phyloP scores from a whole-genome alignment of 2,329 filamentous ascomycete genomes.

The Claviceps africana region DNA sequence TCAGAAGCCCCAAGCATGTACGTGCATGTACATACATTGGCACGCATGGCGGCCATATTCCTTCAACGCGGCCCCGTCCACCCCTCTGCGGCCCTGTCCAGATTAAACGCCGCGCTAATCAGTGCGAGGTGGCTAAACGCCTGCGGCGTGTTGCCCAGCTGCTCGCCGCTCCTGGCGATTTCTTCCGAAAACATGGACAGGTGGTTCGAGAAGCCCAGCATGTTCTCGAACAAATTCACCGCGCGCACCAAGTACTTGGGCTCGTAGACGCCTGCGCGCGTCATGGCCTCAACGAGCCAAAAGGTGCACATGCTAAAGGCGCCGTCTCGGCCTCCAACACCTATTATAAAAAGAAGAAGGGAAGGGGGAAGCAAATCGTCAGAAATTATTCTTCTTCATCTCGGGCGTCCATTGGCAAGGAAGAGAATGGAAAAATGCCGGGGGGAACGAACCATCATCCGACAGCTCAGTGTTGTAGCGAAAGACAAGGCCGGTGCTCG shows the following conservation, averaged over 20 bases:
- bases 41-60: no score
- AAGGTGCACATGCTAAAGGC: constrained; percentile 75
- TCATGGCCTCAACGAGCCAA: constrained; percentile 69
- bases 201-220: constrained; percentile 64
- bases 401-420: not conserved
- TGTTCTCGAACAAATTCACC: constrained; percentile 62
- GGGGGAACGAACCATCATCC: constrained; percentile 43
- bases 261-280: constrained; percentile 51
- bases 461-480: constrained; percentile 56
- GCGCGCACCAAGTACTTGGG: constrained; percentile 47
- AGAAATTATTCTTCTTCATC: not conserved
- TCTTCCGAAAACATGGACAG: constrained; percentile 69
- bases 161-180: constrained; percentile 60
- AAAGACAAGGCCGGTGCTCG: constrained; percentile 61
- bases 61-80: constrained; percentile 10
- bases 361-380: not conserved
- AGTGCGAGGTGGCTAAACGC: constrained; percentile 65
- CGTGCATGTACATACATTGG: no score
- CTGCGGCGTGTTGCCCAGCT: constrained; percentile 67
- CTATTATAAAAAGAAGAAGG: constrained; percentile 21
- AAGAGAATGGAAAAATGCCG: not conserved
- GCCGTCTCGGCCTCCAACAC: constrained; percentile 60
- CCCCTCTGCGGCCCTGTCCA: constrained; percentile 37
- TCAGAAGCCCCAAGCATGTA: no score
- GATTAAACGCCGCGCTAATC: constrained; percentile 64